These are phyloP conservation scores for Pseudocercospora ulei DNA, from an alignment of 2,329 filamentous ascomycete species.

Conservation along the genomic window DNA sequence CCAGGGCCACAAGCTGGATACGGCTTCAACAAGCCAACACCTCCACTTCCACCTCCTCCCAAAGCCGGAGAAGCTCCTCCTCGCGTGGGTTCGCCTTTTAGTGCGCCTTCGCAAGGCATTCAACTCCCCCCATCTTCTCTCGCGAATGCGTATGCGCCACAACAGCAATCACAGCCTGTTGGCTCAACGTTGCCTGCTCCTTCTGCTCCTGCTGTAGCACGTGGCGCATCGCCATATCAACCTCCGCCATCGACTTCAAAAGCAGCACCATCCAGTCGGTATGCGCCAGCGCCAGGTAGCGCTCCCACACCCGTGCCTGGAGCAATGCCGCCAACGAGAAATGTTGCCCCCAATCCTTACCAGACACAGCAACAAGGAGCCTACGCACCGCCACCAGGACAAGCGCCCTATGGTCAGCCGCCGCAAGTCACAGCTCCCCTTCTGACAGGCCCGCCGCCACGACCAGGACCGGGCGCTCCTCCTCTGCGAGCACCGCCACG, in stretches of 20 bases:
- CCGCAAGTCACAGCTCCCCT: constrained; percentile 36
- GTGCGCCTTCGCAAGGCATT: constrained; percentile 42
- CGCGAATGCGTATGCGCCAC: constrained; percentile 56
- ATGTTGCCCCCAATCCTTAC: constrained; percentile 42
- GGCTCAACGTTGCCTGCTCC: constrained; percentile 40
- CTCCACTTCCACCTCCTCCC: constrained; percentile 71
- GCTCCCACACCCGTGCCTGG: constrained; percentile 39
- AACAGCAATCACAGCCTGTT: constrained; percentile 40
- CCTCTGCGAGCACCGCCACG: constrained; percentile 43
- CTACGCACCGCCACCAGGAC: constrained; percentile 36
- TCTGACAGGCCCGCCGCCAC: constrained; percentile 33
- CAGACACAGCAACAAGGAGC: constrained; percentile 30
- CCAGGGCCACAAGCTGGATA: constrained; percentile 49
- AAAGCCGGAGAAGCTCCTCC: constrained; percentile 62
- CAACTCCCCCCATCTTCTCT: constrained; percentile 46
- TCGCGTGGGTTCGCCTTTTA: constrained; percentile 61
- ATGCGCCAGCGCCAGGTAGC: constrained; percentile 56
- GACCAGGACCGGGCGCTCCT: constrained; percentile 29
- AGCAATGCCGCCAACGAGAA: constrained; percentile 36
- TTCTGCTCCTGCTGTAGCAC: constrained; percentile 52
- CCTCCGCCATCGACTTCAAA: constrained; percentile 55
- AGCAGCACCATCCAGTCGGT: constrained; percentile 62
- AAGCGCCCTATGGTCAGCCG: constrained; percentile 37
- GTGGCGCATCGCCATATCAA: constrained; percentile 78
- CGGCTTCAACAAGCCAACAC: constrained; percentile 52